phyloP scores from a whole-genome alignment of 306 rosid genomes.

The Phaseolus lunatus region DNA sequence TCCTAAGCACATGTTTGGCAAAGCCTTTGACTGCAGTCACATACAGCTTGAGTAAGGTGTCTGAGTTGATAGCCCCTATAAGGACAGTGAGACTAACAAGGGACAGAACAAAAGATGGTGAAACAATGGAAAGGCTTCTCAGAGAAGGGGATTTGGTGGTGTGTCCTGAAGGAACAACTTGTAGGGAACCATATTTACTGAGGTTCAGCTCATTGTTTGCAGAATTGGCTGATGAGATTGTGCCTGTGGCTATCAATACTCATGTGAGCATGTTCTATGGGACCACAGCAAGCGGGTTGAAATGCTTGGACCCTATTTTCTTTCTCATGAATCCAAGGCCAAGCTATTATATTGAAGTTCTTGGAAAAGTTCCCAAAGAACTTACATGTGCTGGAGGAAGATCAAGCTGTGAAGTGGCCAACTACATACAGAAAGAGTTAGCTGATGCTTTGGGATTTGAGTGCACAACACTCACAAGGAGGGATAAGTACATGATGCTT shows the following conservation, averaged over 20 bases:
- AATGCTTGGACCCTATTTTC: slow-evolving; percentile 84
- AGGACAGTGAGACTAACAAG: slow-evolving; percentile 55
- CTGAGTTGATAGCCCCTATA: slow-evolving; percentile 41
- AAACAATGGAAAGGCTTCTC: slow-evolving; percentile 64
- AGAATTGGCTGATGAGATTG: slow-evolving; percentile 81
- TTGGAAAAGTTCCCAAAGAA: slow-evolving; percentile 67
- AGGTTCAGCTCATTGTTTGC: slow-evolving; percentile 94
- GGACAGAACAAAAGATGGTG: slow-evolving; percentile 72
- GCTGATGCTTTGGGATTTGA: slow-evolving; percentile 89
- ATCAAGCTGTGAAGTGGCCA: slow-evolving; percentile 83
- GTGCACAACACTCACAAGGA: slow-evolving; percentile 79
- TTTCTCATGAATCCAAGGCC: slow-evolving; percentile 94
- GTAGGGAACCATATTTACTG: slow-evolving; percentile 87
- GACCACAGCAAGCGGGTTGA: slow-evolving; percentile 91
- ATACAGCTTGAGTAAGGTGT: slow-evolving; percentile 60
- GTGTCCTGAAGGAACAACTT: slow-evolving; percentile 98
- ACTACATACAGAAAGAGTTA: slow-evolving; percentile 68
- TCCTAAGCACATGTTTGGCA: slow-evolving; percentile 59
- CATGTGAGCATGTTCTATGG: slow-evolving; percentile 90
- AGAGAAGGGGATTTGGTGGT: slow-evolving; percentile 86
- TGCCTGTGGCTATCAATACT: slow-evolving; percentile 79
- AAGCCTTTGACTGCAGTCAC: slow-evolving; percentile 81
- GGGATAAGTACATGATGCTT: slow-evolving; percentile 90
- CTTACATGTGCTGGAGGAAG: slow-evolving; percentile 72
- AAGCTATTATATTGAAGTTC: slow-evolving; percentile 58